phyloP scores from a whole-genome alignment of 176 grass and related monocot species.

The Oryza longistaminata region DNA sequence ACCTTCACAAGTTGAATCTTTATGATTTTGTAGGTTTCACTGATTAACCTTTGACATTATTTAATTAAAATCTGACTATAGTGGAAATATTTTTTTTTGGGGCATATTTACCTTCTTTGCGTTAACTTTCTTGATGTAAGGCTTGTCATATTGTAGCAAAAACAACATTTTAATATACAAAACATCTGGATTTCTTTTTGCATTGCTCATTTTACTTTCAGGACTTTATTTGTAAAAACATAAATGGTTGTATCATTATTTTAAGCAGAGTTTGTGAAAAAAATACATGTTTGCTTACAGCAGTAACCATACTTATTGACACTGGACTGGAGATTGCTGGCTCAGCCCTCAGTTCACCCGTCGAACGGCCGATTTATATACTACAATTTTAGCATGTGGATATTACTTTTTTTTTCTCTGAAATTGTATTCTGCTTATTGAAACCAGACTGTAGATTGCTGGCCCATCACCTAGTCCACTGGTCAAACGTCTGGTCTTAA shows the following conservation, averaged over 20 bases:
- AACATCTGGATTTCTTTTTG: not conserved
- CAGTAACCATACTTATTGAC: not conserved
- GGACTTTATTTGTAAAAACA: not conserved
- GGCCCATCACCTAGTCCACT: too few species aligned
- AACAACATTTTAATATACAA: not conserved
- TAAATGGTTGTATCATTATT: slow-evolving; percentile 15
- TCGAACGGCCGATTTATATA: not conserved
- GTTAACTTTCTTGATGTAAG: not conserved
- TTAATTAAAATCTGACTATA: not conserved
- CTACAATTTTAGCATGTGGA: not conserved
- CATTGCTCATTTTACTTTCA: not conserved
- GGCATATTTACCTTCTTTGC: not conserved
- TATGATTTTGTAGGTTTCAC: not conserved
- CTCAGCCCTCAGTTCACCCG: not conserved
- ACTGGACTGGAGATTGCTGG: not conserved
- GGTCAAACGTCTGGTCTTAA: too few species aligned
- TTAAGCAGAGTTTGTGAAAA: not conserved
- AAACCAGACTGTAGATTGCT: too few species aligned
- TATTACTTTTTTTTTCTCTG: too few species aligned
- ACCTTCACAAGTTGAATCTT: not conserved
- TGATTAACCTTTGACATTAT: not conserved
- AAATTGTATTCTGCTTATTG: too few species aligned
- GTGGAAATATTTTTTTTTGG: not conserved
- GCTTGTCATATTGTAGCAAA: not conserved
- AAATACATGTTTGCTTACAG: not conserved